Percentiles rank a stretch among this genome's conserved stretches.
phyloP scores from a whole-genome alignment of 306 rosid species.

The Mimosa bimucronata region DNA sequence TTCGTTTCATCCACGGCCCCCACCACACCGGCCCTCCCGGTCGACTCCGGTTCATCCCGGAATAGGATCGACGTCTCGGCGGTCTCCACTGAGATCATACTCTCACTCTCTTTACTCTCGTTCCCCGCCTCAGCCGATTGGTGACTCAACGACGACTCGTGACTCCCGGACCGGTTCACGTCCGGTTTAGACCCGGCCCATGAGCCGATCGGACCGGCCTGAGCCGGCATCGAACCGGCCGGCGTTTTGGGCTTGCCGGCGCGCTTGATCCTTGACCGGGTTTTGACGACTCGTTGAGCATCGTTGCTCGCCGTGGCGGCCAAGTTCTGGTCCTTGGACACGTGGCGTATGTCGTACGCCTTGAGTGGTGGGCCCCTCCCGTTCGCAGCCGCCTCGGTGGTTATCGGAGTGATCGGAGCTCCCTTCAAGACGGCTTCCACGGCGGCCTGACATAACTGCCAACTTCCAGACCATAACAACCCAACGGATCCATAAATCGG shows the following conservation, averaged over 20 bases:
- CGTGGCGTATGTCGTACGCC: conserved; percentile 92
- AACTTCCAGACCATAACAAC: conserved; percentile 93
- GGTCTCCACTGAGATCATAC: conserved; percentile 76
- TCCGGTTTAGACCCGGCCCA: conserved; percentile 43
- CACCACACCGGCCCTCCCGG: conserved; percentile 2
- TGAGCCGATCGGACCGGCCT: background rate
- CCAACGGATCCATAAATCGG: conserved; percentile 97
- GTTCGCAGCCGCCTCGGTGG: conserved; percentile 72
- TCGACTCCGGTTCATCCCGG: conserved; percentile 58
- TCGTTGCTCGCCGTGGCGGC: conserved; percentile 66
- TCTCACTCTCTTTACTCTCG: conserved; percentile 74
- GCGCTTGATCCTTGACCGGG: no score
- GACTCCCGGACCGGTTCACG: conserved; percentile 69
- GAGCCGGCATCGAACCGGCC: no score
- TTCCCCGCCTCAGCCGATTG: conserved; percentile 66
- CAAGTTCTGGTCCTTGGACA: conserved; percentile 81
- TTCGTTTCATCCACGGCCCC: conserved; percentile 30
- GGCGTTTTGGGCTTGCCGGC: no score
- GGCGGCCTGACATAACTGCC: conserved; percentile 95
- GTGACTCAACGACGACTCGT: conserved; percentile 90
- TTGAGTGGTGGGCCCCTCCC: conserved; percentile 86
- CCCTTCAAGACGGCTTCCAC: conserved; percentile 93
- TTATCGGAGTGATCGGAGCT: conserved; percentile 78
- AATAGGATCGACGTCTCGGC: conserved; percentile 56
- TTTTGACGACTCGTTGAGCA: conserved; percentile 51